Conservation (phyloP, 139 green algal species). For the Picochlorum sp. region DNA sequence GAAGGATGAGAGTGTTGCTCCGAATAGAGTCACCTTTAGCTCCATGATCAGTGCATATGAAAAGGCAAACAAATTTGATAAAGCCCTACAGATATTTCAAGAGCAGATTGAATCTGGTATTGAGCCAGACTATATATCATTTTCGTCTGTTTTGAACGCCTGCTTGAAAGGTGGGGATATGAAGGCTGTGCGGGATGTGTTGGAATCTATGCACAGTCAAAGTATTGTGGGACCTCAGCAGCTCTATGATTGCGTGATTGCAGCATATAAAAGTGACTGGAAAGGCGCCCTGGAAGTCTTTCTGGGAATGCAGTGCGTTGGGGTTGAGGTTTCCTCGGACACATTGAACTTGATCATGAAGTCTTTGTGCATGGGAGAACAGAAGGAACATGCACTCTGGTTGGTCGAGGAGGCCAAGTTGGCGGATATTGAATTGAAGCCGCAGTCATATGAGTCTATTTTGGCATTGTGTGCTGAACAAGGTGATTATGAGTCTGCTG, state of each 20-base stretch:
- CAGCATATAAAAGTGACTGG: constrained; percentile 14
- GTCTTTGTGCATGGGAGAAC: neutral
- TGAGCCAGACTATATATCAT: constrained; percentile 44
- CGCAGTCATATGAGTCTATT: neutral
- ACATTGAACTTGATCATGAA: constrained; percentile 4
- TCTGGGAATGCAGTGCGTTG: constrained; percentile 34
- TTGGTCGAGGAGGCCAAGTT: neutral
- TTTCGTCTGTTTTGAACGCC: constrained; percentile 25
- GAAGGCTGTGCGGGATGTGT: constrained; percentile 20
- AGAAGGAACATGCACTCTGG: neutral
- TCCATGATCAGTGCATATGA: constrained; percentile 41
- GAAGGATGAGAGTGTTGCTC: constrained; percentile 13
- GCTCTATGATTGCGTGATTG: constrained; percentile 32
- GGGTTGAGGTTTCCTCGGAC: constrained; percentile 6
- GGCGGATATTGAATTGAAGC: neutral
- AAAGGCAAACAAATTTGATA: constrained; percentile 31
- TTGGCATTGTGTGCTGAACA: neutral
- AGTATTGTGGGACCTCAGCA: constrained; percentile 17
- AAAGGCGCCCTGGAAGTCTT: constrained; percentile 40
- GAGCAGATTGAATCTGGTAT: constrained; percentile 35
- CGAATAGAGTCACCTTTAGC: constrained; percentile 48
- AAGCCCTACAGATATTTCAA: constrained; percentile 32
- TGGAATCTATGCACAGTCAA: constrained; percentile 30
- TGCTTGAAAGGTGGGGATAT: constrained; percentile 30
- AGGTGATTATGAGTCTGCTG: neutral